Conservation (phyloP, 2,329 filamentous ascomycete genomes). For the Periconia sp. region DNA sequence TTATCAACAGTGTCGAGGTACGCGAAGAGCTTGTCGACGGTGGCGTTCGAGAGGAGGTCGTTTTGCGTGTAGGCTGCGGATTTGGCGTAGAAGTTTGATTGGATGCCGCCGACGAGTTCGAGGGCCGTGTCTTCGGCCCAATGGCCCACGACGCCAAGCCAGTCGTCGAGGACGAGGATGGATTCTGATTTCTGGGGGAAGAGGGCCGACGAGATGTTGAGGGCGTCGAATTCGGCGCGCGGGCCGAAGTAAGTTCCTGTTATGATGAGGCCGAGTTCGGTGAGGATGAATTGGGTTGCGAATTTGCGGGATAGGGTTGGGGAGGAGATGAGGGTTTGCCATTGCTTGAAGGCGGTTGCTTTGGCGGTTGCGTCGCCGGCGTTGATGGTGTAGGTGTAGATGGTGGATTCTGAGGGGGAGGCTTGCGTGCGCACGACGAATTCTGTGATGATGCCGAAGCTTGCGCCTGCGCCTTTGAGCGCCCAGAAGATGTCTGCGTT, state of each 20-base stretch:
- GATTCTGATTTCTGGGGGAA: slow-evolving; percentile 25
- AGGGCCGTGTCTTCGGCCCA: slow-evolving; percentile 37
- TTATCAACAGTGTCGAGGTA: slow-evolving; percentile 35
- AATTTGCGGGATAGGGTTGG: slow-evolving; percentile 36
- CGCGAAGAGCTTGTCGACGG: slow-evolving; percentile 35
- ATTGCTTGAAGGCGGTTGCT: slow-evolving; percentile 37
- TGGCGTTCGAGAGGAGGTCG: slow-evolving; percentile 31
- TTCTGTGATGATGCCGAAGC: slow-evolving; percentile 47
- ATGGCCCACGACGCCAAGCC: slow-evolving; percentile 36
- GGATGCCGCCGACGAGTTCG: slow-evolving; percentile 30
- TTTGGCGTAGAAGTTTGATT: slow-evolving; percentile 40
- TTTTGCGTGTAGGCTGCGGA: slow-evolving; percentile 34
- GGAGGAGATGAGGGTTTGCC: slow-evolving; percentile 38
- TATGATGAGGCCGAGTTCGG: slow-evolving; percentile 32
- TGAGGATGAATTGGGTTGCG: slow-evolving; percentile 34
- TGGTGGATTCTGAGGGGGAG: slow-evolving; percentile 33
- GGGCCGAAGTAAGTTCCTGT: slow-evolving; percentile 39
- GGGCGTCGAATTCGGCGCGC: slow-evolving; percentile 32
- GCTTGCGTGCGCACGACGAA: slow-evolving; percentile 42
- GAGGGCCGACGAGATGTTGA: slow-evolving; percentile 33
- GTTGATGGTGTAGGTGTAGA: slow-evolving; percentile 37
- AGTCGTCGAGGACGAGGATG: slow-evolving; percentile 31
- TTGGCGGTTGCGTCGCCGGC: slow-evolving; percentile 23
- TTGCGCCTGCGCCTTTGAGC: slow-evolving; percentile 45
- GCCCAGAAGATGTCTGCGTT: slow-evolving; percentile 48